These are phyloP conservation scores for Turritis glabra DNA, from an alignment of 345 rosid genomes.

Conservation along the genomic window DNA sequence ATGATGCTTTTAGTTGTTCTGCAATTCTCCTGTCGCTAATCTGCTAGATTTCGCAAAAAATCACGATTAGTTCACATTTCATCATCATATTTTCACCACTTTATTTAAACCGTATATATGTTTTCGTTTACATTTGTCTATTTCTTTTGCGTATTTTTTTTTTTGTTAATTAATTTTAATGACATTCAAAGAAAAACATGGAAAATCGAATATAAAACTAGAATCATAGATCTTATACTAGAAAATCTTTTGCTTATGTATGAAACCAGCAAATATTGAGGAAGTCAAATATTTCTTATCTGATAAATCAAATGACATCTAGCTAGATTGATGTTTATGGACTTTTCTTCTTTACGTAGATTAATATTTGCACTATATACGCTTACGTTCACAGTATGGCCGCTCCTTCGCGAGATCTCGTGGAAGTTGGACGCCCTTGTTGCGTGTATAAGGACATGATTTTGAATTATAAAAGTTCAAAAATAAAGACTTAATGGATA, in stretches of 20 bases:
- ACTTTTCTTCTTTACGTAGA: slow-evolving; percentile 15
- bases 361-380: not conserved
- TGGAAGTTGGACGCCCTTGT: slow-evolving; percentile 4
- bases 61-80: too few relatives aligned
- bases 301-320: slow-evolving; percentile 18
- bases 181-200: too few relatives aligned
- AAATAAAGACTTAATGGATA: not conserved
- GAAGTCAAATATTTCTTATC: not conserved
- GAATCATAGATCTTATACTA: not conserved
- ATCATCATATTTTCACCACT: too few relatives aligned
- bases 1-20: too few relatives aligned
- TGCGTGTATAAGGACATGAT: slow-evolving; percentile 10
- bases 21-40: too few relatives aligned
- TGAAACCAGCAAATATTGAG: not conserved
- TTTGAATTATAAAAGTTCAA: not conserved
- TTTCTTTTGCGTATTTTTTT: too few relatives aligned
- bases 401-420: slow-evolving; percentile 4
- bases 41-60: too few relatives aligned
- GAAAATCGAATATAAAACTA: too few relatives aligned
- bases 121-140: too few relatives aligned
- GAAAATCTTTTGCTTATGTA: not conserved
- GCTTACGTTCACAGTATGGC: slow-evolving; percentile 20
- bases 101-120: too few relatives aligned
- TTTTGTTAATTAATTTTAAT: too few relatives aligned
- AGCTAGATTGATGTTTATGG: slow-evolving; percentile 16